phyloP scores from a whole-genome alignment of 805 yeast genomes.

The Maudiozyma barnettii region DNA sequence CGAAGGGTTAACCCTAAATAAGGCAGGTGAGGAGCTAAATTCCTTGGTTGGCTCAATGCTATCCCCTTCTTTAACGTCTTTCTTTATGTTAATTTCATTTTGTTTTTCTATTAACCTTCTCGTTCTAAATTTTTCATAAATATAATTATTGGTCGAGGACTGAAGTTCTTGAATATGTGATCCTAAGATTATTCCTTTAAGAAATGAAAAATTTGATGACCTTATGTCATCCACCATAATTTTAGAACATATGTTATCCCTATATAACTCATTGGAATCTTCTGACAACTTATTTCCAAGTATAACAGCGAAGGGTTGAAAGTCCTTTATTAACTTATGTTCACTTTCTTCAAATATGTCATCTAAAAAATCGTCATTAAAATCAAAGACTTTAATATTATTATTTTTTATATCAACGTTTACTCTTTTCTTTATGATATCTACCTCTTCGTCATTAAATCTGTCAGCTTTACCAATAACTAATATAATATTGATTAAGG shows the following conservation, averaged over 20 bases:
- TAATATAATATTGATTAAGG: slow-evolving; percentile 75
- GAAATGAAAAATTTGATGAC: slow-evolving; percentile 57
- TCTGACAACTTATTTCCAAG: slow-evolving; percentile 37
- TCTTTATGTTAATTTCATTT: neutral
- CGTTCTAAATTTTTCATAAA: slow-evolving; percentile 76
- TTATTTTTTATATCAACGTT: slow-evolving; percentile 47
- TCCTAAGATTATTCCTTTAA: slow-evolving; percentile 63
- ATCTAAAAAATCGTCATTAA: slow-evolving; percentile 40
- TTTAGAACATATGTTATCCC: slow-evolving; percentile 63
- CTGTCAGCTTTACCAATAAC: slow-evolving; percentile 75
- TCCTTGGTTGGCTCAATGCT: neutral
- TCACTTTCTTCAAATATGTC: slow-evolving; percentile 24
- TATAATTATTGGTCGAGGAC: slow-evolving; percentile 63
- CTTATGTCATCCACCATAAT: slow-evolving; percentile 47
- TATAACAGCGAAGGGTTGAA: slow-evolving; percentile 56
- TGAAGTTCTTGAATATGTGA: slow-evolving; percentile 77
- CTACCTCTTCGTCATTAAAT: slow-evolving; percentile 55
- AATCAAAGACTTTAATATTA: slow-evolving; percentile 61
- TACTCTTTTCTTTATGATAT: slow-evolving; percentile 43
- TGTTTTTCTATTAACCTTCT: slow-evolving; percentile 43
- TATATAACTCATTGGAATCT: slow-evolving; percentile 21
- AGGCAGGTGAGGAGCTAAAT: neutral
- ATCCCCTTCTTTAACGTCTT: neutral
- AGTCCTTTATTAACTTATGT: slow-evolving; percentile 32
- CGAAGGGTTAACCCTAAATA: neutral